These are phyloP conservation scores for Pneumocystis sp. DNA, from an alignment of 1,139 yeast species.

Conservation along the genomic window DNA sequence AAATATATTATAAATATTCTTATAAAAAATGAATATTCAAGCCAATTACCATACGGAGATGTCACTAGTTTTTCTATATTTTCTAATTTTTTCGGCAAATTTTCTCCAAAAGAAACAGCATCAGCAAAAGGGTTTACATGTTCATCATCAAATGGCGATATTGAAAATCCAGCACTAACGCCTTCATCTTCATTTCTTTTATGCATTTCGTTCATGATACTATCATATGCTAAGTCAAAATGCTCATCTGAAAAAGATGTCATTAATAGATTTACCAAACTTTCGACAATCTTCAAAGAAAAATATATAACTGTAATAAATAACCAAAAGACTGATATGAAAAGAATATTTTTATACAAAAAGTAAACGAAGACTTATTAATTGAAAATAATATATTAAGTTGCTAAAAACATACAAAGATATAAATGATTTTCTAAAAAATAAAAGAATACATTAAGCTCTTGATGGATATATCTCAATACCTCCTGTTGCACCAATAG, in stretches of 20 bases:
- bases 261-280: not conserved
- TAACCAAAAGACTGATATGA: too few relatives aligned
- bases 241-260: not conserved
- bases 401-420: not conserved
- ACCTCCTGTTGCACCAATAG: slow-evolving; percentile 13
- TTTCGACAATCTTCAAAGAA: not conserved
- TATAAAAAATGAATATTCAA: not conserved
- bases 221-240: not conserved
- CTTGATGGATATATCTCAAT: slow-evolving; percentile 8
- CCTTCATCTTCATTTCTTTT: not conserved
- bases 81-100: not conserved
- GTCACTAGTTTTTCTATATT: not conserved
- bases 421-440: not conserved
- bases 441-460: not conserved
- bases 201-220: not conserved
- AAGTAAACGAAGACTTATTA: not conserved
- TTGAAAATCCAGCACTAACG: not conserved
- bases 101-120: not conserved
- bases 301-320: too few relatives aligned
- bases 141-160: not conserved
- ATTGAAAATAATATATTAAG: not conserved
- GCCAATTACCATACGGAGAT: not conserved
- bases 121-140: slow-evolving; percentile 1
- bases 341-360: too few relatives aligned
- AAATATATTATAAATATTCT: not conserved